Evolutionary conservation across 495 filamentous ascomycete genomes (phyloP).

Genomic region (Usnea hakonensis): DNA sequence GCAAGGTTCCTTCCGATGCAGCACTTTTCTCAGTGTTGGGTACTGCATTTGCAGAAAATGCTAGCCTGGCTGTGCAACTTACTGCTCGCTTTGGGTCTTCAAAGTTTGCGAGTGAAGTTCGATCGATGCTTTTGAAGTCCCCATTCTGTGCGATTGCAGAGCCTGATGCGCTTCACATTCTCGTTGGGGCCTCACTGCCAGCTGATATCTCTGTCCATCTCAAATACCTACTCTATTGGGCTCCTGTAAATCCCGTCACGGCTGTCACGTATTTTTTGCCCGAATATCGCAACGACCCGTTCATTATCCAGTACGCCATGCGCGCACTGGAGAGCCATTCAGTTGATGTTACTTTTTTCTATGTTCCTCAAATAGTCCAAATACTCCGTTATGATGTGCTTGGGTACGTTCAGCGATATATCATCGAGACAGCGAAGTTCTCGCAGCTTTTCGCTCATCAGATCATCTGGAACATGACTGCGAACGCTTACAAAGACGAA

Average conservation of each 20-base stretch:
- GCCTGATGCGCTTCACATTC: constrained; percentile 70
- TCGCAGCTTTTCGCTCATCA: constrained; percentile 97
- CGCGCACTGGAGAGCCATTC: constrained; percentile 85
- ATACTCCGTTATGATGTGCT: constrained; percentile 89
- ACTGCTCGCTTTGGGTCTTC: constrained; percentile 67
- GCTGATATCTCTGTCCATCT: constrained; percentile 74
- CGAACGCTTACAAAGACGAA: constrained; percentile 96
- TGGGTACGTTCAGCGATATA: constrained; percentile 93
- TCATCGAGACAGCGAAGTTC: constrained; percentile 88
- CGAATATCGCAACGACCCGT: constrained; percentile 87
- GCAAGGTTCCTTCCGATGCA: constrained; percentile 48
- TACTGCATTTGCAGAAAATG: constrained; percentile 78
- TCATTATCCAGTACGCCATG: constrained; percentile 96
- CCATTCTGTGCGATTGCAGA: constrained; percentile 73
- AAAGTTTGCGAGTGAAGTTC: constrained; percentile 63
- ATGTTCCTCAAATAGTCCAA: constrained; percentile 96
- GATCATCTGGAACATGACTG: constrained; percentile 99
- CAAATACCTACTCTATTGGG: constrained; percentile 90
- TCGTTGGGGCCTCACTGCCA: constrained; percentile 70
- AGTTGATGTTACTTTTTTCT: constrained; percentile 95
- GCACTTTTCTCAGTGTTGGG: constrained; percentile 53
- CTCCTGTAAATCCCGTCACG: constrained; percentile 83
- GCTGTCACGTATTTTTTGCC: constrained; percentile 91
- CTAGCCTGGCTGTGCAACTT: constrained; percentile 77
- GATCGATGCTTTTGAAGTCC: constrained; percentile 68